phyloP scores from a whole-genome alignment of 2,329 filamentous ascomycete genomes.

The Aspergillus melleus region DNA sequence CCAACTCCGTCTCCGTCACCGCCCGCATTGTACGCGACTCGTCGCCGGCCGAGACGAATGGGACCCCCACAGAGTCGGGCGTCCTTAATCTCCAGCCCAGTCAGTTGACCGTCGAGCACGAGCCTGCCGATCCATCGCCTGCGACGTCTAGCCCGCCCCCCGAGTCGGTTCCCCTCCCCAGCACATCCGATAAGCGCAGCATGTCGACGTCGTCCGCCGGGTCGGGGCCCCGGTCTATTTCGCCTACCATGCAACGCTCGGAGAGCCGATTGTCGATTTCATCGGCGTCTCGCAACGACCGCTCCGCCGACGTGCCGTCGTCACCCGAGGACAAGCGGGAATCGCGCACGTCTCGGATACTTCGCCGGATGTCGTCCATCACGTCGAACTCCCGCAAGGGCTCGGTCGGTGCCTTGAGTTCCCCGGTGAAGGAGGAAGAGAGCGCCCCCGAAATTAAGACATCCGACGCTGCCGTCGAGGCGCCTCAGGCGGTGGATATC shows the following conservation, averaged over 20 bases:
- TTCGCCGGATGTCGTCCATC: slow-evolving; percentile 66
- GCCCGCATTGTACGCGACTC: slow-evolving; percentile 74
- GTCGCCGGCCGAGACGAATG: slow-evolving; percentile 34
- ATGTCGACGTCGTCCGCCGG: slow-evolving; percentile 43
- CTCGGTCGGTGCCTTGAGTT: slow-evolving; percentile 39
- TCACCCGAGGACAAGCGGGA: slow-evolving; percentile 53
- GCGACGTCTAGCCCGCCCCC: slow-evolving; percentile 14
- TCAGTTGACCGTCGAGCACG: slow-evolving; percentile 65
- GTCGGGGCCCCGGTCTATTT: slow-evolving; percentile 42
- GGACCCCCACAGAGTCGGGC: slow-evolving; percentile 27
- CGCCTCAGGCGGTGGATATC: slow-evolving; percentile 64
- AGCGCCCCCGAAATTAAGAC: slow-evolving; percentile 29
- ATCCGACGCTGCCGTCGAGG: slow-evolving; percentile 18
- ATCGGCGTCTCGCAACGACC: slow-evolving; percentile 40
- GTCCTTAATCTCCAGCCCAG: slow-evolving; percentile 53
- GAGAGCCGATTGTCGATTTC: slow-evolving; percentile 43
- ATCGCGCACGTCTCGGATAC: slow-evolving; percentile 60
- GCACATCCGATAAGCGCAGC: slow-evolving; percentile 34
- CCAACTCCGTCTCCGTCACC: slow-evolving; percentile 82
- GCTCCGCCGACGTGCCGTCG: slow-evolving; percentile 31
- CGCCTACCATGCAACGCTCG: slow-evolving; percentile 33
- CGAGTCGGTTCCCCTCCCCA: slow-evolving; percentile 14
- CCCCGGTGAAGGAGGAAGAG: slow-evolving; percentile 37
- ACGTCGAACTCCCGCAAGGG: slow-evolving; percentile 53
- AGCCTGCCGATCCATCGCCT: slow-evolving; percentile 46